Percentiles rank a stretch among this genome's conserved stretches.
phyloP scores from a whole-genome alignment of 257 asterid genomes.

The Solanum neorickii region DNA sequence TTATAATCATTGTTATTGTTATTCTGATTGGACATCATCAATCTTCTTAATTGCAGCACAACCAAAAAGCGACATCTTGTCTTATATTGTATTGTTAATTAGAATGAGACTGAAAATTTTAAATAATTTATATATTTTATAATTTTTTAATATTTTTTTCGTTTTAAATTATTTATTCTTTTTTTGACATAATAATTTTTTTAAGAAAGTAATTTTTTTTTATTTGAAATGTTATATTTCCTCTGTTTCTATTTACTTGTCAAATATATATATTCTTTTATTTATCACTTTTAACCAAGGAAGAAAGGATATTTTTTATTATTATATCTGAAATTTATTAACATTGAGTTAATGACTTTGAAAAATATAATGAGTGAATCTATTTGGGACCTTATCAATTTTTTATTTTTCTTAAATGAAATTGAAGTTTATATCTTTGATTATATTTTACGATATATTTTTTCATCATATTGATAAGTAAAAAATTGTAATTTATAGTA shows the following conservation, averaged over 20 bases:
- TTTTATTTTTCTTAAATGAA: too few species aligned
- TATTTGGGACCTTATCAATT: background rate
- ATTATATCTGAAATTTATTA: too few species aligned
- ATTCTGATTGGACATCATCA: background rate
- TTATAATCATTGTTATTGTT: background rate
- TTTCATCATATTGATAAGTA: too few species aligned
- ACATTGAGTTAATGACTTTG: background rate
- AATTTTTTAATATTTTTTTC: background rate
- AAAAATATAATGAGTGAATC: background rate
- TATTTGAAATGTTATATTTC: too few species aligned
- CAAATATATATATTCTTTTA: too few species aligned
- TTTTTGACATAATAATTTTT: too few species aligned
- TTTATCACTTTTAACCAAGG: background rate
- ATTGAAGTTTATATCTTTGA: too few species aligned
- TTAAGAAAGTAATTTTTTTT: background rate
- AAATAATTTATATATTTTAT: background rate
- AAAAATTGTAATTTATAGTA: too few species aligned
- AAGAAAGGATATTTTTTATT: background rate
- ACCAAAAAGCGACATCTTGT: background rate
- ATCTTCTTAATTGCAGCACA: background rate
- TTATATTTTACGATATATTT: too few species aligned
- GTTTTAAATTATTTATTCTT: background rate
- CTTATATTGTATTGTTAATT: background rate
- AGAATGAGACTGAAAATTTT: background rate
- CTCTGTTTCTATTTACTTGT: too few species aligned